Evolutionary conservation across 805 yeast species (phyloP), one percentile per base, ranked within the genome.

Genomic region (Saccharomycopsis lassenensis): DNA sequence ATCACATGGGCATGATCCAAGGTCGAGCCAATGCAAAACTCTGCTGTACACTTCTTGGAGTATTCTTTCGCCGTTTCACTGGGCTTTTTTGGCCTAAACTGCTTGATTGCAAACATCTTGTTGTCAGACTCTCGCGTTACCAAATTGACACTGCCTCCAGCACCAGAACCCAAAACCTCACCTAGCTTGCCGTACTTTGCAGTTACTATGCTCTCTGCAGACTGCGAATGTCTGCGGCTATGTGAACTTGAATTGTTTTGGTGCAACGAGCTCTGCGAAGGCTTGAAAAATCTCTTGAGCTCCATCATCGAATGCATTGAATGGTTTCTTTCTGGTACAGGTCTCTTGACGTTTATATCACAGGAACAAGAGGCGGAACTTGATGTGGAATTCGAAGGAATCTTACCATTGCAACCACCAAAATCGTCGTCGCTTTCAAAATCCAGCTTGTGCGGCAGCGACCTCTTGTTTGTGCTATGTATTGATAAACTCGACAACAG

Each of bases 11-110:
- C 85, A 57, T 82, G 91, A 47, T 77, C 80, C 41, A 82, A 62
- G 15, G 89, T 79, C 16, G 84, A 75, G 11, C 94, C 94, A 40
- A 82, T 80, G 58, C 91, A 79, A 54, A 78, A 82, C 52, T 82
- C 94, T n/a, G 87, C 85, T 1, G 89, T 81, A 52, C 87, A 80
- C 59, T 82, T 82, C 47, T 78, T 75, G n/a, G 86, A 80, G 51
- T 82, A 82, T 45, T 82, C 91, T 52, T 77, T 77, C 39, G 74
- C 65, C 7, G 74, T 58, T 52, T 82, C 94, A 50, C 72, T 77
- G 26, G 77, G 70, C 51, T 78, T 67, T 44, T 81, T 67, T 10
- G 83, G 71, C 48, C 89, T 68, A 50, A 82, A 82, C 55, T 82
- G 89, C 52, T 82, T 82, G 12, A 82, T 91, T 1, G 94, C 94